phyloP scores from a whole-genome alignment of 345 rosid genomes.

The Lepidium aucheri region DNA sequence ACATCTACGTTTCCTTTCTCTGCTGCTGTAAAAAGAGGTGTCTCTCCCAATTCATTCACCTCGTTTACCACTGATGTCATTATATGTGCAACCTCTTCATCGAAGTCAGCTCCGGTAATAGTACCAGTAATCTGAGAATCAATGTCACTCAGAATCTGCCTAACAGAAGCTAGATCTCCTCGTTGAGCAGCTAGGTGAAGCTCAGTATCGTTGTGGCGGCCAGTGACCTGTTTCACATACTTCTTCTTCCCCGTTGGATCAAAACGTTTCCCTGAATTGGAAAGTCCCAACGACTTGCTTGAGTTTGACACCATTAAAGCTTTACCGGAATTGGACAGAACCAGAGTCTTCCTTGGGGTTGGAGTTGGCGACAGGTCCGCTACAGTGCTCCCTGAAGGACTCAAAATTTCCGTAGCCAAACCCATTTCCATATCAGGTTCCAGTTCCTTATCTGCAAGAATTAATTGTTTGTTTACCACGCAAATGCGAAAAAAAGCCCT shows the following conservation, averaged over 20 bases:
- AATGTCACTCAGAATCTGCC: conserved; percentile 62
- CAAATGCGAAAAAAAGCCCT: background rate
- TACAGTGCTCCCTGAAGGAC: conserved; percentile 22
- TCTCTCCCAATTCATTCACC: conserved; percentile 91
- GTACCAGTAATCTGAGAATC: conserved; percentile 67
- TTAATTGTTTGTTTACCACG: conserved; percentile 15
- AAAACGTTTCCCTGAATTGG: conserved; percentile 64
- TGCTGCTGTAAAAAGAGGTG: conserved; percentile 77
- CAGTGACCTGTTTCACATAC: conserved; percentile 93
- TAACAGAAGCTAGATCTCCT: conserved; percentile 58
- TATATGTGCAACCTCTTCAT: conserved; percentile 70
- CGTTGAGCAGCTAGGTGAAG: conserved; percentile 85
- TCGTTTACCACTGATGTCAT: conserved; percentile 70
- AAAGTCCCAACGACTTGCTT: conserved; percentile 46
- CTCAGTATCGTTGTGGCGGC: conserved; percentile 93
- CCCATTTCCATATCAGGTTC: conserved; percentile 28
- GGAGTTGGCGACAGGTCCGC: conserved; percentile 32
- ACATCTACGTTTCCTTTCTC: conserved; percentile 78
- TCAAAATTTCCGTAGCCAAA: conserved; percentile 4
- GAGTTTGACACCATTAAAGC: conserved; percentile 57
- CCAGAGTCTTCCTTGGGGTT: conserved; percentile 48
- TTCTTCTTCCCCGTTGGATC: conserved; percentile 65
- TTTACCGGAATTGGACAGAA: conserved; percentile 53
- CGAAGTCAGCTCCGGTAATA: conserved; percentile 61
- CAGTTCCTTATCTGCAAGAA: conserved; percentile 18